Percentiles rank a stretch among this genome's conserved stretches.
phyloP scores from a whole-genome alignment of 2,329 filamentous ascomycete genomes.

The Epichloe gansuensis region DNA sequence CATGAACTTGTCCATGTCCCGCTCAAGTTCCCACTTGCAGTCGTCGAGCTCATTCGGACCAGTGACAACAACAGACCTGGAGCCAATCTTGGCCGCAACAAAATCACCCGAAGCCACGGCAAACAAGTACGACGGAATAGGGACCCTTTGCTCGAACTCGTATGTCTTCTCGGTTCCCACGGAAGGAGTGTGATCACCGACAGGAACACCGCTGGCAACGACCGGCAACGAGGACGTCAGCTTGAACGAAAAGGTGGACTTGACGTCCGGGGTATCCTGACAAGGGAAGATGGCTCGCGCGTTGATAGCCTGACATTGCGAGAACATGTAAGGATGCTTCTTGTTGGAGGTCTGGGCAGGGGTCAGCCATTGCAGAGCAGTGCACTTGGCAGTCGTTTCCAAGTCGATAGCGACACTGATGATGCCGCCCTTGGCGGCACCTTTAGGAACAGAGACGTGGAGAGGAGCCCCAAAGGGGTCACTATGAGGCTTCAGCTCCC shows the following conservation, averaged over 20 bases:
- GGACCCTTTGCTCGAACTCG: constrained; percentile 77
- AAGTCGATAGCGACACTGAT: constrained; percentile 52
- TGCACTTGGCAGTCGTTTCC: constrained; percentile 76
- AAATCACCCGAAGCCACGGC: constrained; percentile 84
- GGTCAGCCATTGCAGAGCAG: constrained; percentile 89
- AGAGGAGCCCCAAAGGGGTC: constrained; percentile 67
- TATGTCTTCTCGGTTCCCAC: constrained; percentile 51
- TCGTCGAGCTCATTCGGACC: constrained; percentile 75
- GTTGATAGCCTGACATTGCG: constrained; percentile 94
- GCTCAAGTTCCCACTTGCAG: constrained; percentile 84
- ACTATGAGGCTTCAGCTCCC: constrained; percentile 54
- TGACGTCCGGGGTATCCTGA: constrained; percentile 94
- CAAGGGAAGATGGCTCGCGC: constrained; percentile 89
- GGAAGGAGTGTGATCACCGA: constrained; percentile 29
- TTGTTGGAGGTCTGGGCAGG: constrained; percentile 90
- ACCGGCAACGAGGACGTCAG: constrained; percentile 79
- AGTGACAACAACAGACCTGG: constrained; percentile 71
- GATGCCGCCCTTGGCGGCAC: constrained; percentile 37
- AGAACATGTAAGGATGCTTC: constrained; percentile 95
- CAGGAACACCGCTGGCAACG: constrained; percentile 71
- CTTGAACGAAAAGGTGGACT: constrained; percentile 85
- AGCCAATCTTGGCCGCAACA: constrained; percentile 71
- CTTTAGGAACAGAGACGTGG: constrained; percentile 46
- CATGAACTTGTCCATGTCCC: constrained; percentile 85
- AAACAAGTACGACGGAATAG: constrained; percentile 89